Evolutionary conservation across 2,329 filamentous ascomycete genomes (phyloP).

Genomic region (Trichoderma hamatum): DNA sequence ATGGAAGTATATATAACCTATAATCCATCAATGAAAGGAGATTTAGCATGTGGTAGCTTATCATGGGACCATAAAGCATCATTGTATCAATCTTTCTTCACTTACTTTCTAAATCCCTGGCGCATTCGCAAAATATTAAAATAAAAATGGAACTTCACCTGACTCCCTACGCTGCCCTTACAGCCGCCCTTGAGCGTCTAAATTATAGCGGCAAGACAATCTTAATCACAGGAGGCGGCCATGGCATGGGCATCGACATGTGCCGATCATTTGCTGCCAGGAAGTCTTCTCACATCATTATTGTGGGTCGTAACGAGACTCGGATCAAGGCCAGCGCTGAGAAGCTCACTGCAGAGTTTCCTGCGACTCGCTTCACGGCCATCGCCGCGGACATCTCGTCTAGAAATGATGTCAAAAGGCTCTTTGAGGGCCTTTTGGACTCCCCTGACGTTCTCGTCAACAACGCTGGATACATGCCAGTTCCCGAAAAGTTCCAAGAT

Average conservation of each 20-base stretch:
- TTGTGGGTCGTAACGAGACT: not conserved
- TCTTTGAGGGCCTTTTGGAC: not conserved
- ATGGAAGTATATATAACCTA: not conserved
- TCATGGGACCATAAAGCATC: not conserved
- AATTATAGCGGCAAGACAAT: conserved; percentile 8
- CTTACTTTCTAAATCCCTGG: not conserved
- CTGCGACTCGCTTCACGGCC: not conserved
- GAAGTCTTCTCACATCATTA: not conserved
- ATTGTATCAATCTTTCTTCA: not conserved
- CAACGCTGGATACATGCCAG: not conserved
- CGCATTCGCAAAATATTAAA: no score
- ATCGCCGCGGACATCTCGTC: not conserved
- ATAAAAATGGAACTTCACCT: not conserved
- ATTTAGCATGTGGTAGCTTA: not conserved
- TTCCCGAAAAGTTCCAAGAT: not conserved
- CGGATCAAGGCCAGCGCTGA: not conserved
- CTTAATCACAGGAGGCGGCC: not conserved
- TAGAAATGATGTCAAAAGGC: not conserved
- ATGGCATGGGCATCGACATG: conserved; percentile 6
- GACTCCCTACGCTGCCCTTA: conserved; percentile 12
- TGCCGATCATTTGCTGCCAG: not conserved
- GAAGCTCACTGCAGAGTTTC: not conserved
- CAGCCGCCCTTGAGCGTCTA: not conserved
- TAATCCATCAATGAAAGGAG: not conserved
- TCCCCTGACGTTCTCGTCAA: not conserved